A percentile compares a stretch with the other conserved stretches of the same genome.
These are phyloP conservation scores for Suillus ampliporus DNA, from an alignment of 768 basidiomycete genomes.

Conservation along the genomic window DNA sequence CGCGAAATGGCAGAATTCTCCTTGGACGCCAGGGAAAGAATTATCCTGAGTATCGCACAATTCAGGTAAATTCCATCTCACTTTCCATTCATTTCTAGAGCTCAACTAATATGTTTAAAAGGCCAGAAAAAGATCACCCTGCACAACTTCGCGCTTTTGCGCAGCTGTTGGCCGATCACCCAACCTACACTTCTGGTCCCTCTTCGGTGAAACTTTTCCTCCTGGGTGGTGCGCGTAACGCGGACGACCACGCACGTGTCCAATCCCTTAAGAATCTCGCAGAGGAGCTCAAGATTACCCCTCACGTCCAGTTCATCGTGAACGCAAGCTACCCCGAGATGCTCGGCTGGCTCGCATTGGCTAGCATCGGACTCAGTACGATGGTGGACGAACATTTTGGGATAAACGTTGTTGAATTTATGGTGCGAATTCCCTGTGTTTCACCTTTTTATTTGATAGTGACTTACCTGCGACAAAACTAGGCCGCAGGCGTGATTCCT, in stretches of 20 bases:
- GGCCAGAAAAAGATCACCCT: constrained; percentile 94
- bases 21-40: constrained; percentile 57
- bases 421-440: constrained; percentile 59
- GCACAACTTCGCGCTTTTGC: constrained; percentile 77
- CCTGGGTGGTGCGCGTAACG: constrained; percentile 86
- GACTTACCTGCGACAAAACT: constrained; percentile 16
- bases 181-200: constrained; percentile 52
- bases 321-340: constrained; percentile 82
- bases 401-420: constrained; percentile 96
- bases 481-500: constrained; percentile 95
- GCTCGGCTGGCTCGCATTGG: constrained; percentile 69
- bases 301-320: constrained; percentile 73
- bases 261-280: constrained; percentile 62
- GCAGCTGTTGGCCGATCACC: constrained; percentile 59
- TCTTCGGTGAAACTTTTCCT: constrained; percentile 65
- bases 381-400: constrained; percentile 99
- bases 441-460: constrained; percentile 18
- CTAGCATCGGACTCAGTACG: constrained; percentile 89
- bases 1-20: constrained; percentile 65
- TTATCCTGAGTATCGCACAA: constrained; percentile 89
- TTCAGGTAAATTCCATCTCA: constrained; percentile 65
- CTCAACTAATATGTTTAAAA: constrained; percentile 31
- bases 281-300: constrained; percentile 54
- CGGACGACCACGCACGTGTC: constrained; percentile 73
- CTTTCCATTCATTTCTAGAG: background rate